Base-by-base conservation (phyloP, 106 monocot species). In the Chionographis japonica region DNA sequence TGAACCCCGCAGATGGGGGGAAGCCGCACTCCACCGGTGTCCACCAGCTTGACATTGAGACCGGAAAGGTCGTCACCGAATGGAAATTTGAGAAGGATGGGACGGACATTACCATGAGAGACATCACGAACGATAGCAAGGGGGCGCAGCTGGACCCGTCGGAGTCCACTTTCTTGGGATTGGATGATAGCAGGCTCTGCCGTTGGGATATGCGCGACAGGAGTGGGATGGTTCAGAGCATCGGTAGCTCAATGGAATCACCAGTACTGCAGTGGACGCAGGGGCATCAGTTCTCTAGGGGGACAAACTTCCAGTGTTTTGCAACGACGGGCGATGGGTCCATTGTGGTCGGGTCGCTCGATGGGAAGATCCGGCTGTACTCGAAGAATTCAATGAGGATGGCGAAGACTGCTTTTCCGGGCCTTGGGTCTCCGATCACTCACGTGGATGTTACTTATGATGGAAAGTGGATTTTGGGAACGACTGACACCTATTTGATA, bases 11-110 rank as follows among this genome's bases (percentile, higher is more conserved):
- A 11, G 68, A 58, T 59, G 35, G 52, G 2, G 83, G 78, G 19
- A 81, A 73, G 50, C 84, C 81, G 4, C 85, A 83, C 16, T 56
- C 88, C 3, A 79, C 59, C 40, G 90, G 88, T 0, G 78, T 90
- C 3, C 77, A 88, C 36, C 94, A 91, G 79, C 75, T 88, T 39
- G 90, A 91, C 64, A 81, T 94, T 8, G 91, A 95, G 58, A 91
- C 88, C 0, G 94, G 85, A 58, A 94, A 90, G 75, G 62, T 88
- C 51, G 87, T 94, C 15, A 72, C 90, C 0, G 85, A 88, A 58
- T 94, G 94, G 94, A 90, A 79, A 65, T 94, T 94, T 40, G 85
- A 78, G 66, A 94, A 94, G 78, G 94, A 94, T 63, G 90, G 85
- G 9, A 62, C 85, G 42, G 85, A 81, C 16, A 90, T 90, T 41